Evolutionary conservation across 1,284 basidiomycete species (phyloP).

Genomic region (Takashimella koratensis): DNA sequence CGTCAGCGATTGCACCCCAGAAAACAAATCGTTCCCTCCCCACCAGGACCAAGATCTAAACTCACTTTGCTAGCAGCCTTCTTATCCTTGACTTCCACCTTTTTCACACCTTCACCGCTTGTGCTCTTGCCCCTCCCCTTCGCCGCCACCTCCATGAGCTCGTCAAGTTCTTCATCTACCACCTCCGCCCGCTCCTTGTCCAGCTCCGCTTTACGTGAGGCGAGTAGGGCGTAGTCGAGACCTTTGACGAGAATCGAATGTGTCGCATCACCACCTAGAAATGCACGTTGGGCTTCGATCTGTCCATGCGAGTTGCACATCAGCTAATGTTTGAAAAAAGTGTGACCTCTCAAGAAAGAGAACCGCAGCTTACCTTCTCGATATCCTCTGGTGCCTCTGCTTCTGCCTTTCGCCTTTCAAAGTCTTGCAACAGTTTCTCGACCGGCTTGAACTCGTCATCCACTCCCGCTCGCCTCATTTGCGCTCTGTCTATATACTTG

Average conservation of each 20-base stretch:
- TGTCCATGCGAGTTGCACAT: conserved; percentile 43
- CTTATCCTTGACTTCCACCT: conserved; percentile 67
- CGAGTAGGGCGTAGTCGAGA: conserved; percentile 79
- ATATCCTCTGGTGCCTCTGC: conserved; percentile 60
- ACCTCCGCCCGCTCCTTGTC: conserved; percentile 57
- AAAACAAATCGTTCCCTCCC: no score
- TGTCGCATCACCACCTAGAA: conserved; percentile 80
- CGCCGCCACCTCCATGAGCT: conserved; percentile 14
- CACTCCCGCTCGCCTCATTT: conserved; percentile 37
- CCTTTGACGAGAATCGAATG: conserved; percentile 83
- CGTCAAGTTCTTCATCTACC: conserved; percentile 73
- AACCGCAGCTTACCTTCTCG: conserved; percentile 16
- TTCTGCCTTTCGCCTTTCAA: conserved; percentile 61
- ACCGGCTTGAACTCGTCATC: conserved; percentile 52
- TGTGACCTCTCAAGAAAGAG: not conserved
- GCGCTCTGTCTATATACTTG: conserved; percentile 48
- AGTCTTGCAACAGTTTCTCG: conserved; percentile 73
- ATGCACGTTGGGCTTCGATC: conserved; percentile 71
- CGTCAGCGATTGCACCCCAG: not conserved
- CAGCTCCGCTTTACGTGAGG: conserved; percentile 69
- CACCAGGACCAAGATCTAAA: not conserved
- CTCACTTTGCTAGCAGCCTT: conserved; percentile 47
- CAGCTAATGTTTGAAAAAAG: no score
- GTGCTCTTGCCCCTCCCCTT: conserved; percentile 16
- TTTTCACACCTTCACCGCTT: conserved; percentile 54